Percentiles rank a stretch among this genome's conserved stretches.
phyloP scores from a whole-genome alignment of 164 flowering plant genomes.

The Brasenia schreberi region DNA sequence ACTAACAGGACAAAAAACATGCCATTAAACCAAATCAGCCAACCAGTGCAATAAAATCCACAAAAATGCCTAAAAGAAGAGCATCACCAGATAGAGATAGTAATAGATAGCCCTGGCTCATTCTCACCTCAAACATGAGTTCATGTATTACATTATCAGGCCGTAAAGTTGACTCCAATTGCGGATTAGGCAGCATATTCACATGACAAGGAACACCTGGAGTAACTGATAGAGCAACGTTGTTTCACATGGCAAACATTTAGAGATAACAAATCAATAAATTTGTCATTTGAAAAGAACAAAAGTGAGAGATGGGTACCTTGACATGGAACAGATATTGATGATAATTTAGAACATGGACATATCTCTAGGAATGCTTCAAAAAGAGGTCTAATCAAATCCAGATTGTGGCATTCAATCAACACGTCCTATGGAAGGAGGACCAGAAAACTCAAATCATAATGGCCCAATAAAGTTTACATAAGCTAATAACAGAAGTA shows the following conservation, averaged over 20 bases:
- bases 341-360: constrained; percentile 18
- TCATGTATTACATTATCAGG: constrained; percentile 40
- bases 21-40: no score
- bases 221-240: constrained; percentile 22
- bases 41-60: no score
- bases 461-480: background rate
- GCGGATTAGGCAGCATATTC: constrained; percentile 4
- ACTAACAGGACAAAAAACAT: no score
- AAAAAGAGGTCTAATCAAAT: constrained; percentile 41
- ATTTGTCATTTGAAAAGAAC: no score
- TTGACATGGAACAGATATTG: constrained; percentile 30
- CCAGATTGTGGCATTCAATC: constrained; percentile 28
- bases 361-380: constrained; percentile 32
- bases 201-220: constrained; percentile 40
- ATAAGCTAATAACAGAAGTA: background rate
- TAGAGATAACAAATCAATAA: background rate
- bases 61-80: no score
- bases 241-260: background rate
- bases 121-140: constrained; percentile 42
- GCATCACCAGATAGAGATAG: no score
- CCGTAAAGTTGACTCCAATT: constrained; percentile 15
- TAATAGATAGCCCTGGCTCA: no score
- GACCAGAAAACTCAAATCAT: background rate
- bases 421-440: constrained; percentile 24
- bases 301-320: constrained; percentile 19